Evolutionary conservation across 805 yeast species (phyloP), one percentile per base, ranked within the genome.

Genomic region (Saccharomyces eubayanus): DNA sequence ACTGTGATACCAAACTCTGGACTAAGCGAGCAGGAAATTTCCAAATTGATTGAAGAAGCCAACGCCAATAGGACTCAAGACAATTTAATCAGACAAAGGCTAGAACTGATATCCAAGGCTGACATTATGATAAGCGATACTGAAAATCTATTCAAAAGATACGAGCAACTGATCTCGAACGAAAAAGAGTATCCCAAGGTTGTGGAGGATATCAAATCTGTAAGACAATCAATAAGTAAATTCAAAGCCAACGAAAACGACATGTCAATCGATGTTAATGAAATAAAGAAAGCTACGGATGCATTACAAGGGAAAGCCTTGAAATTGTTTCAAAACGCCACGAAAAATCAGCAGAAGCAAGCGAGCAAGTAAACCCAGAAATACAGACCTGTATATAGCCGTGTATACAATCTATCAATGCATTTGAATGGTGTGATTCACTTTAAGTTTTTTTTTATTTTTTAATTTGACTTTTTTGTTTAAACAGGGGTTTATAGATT

Each of bases 111-210:
- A 16, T 83, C 85, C 52, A 78, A 84, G 62, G 86, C 89, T 9
- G 94, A 86, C 58, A 81, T 86, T 55, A 78, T 86, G 60, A 78
- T 89, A 58, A 82, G 85, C 60, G 99, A 94, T 71, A 87, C 96
- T 31, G 96, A 89, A 69, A 79, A 80, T 70, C 89, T 96, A 1
- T 75, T 92, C 52, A 74, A 73, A 55, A 90, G 85, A 70, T 84
- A 82, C 63, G 77, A 78, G 8, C 69, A 71, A 6, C 56, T 70
- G 8, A 76, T 82, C 3, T 57, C 66, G 6, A 70, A 69, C 31
- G 87, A 84, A 57, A 75, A 71, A 59, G 69, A 74, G 48, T 80
- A 73, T 59, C 67, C 68, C 49, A 72, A 74, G 60, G 65, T 69
- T 40, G 70, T 77, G 53, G 62, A 73, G 52, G 77, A 78, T 56